Base-by-base conservation (phyloP, 2,329 filamentous ascomycete genomes). In the Paramyrothecium roridum region DNA sequence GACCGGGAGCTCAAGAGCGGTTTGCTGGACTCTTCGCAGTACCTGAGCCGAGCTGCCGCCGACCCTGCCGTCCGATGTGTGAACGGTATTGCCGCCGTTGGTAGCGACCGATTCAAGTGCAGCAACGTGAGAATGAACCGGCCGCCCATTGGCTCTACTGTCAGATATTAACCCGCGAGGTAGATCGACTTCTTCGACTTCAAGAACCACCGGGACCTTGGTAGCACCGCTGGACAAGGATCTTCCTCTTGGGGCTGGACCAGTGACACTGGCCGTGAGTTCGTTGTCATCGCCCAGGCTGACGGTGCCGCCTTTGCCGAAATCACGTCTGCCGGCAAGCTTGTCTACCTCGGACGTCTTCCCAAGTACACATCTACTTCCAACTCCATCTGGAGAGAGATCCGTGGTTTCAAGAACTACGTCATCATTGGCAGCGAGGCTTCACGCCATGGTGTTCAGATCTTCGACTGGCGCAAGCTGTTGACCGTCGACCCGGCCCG, bases 381-480 rank as follows among this genome's bases (percentile, higher is more conserved):
- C 37, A 51, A 51, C 49, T 51, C 49, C 49, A 51, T 51, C 52
- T 74, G 71, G 72, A 65, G 70, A 12, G 72, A 74, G 57, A 72
- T 73, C 52, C 65, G 67, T 20, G 63, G 69, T 2, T 73, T 64
- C 63, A 64, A 63, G 50, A 60, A 67, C 58, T 69, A 64, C 59
- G 61, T 68, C 58, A 60, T 73, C 52, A 71, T 74, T 17, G 71
- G 71, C 20, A 68, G 64, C 54, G 71, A 74, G 60, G 76, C 79
- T 2, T 61, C 64, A 19, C 65, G 70, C 52, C 82, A 85, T 62
- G 79, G 80, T 30, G 75, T 86, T 34, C 83, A 86, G 65, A 80
- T 86, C 63, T 86, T 86, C 57, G 83, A 86, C 63, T 76, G 84
- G 79, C 79, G 72, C 59, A 83, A 79, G 63, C 63, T 72, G 12